phyloP scores from a whole-genome alignment of 257 asterid genomes.

The Primulina tabacum region DNA sequence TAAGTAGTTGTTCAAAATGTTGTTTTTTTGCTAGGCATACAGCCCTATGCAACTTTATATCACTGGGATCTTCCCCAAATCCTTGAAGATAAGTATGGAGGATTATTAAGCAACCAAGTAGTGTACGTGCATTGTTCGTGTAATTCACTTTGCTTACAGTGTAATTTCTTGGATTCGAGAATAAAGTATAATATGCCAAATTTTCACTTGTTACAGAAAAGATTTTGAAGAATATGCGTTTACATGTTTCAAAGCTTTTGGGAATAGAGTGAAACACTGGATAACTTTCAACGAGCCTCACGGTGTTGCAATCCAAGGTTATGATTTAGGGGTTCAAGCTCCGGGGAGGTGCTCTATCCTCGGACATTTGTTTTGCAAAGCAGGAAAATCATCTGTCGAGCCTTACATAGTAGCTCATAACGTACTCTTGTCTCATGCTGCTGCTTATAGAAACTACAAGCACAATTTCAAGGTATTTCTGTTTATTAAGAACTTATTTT shows the following conservation, averaged over 20 bases:
- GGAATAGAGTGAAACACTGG: conserved; percentile 82
- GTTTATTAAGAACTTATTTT: neutral
- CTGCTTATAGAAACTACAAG: conserved; percentile 60
- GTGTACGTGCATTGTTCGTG: conserved; percentile 40
- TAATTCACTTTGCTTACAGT: neutral
- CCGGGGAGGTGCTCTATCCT: conserved; percentile 85
- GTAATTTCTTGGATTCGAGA: neutral
- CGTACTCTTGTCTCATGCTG: conserved; percentile 71
- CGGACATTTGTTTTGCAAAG: conserved; percentile 59
- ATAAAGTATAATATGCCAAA: neutral
- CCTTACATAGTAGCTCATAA: conserved; percentile 76
- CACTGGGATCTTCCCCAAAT: conserved; percentile 90
- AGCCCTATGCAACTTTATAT: conserved; percentile 71
- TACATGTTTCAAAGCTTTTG: conserved; percentile 72
- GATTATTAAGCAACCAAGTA: conserved; percentile 52
- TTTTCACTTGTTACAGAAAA: conserved; percentile 37
- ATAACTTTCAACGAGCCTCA: conserved; percentile 92
- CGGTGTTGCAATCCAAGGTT: conserved; percentile 74
- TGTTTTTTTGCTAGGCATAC: conserved; percentile 47
- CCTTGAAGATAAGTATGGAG: conserved; percentile 69
- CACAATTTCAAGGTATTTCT: conserved; percentile 59
- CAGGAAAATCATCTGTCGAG: conserved; percentile 70
- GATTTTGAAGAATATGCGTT: conserved; percentile 68
- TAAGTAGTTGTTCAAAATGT: neutral
- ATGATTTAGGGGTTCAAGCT: conserved; percentile 76